Conservation (phyloP, 345 rosid genomes). For the Abelmoschus esculentus region DNA sequence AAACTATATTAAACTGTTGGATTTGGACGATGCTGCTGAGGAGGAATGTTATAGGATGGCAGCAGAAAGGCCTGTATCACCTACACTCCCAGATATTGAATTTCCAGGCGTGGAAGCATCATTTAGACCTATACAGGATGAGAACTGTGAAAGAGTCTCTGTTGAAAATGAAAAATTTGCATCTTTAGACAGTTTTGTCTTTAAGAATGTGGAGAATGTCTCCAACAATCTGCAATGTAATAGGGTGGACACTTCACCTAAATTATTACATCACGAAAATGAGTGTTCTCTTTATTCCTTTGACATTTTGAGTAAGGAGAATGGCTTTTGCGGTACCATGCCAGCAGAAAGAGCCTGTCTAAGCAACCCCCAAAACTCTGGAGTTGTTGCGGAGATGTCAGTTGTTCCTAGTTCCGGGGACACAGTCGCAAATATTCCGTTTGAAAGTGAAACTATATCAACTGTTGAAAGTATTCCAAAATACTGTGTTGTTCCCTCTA, state of each 20-base stretch:
- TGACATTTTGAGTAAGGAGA: not conserved
- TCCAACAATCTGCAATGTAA: too few species aligned
- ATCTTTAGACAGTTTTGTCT: too few species aligned
- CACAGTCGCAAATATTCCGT: constrained; percentile 9
- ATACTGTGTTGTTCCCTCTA: constrained; percentile 35
- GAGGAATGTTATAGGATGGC: constrained; percentile 62
- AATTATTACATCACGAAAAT: too few species aligned
- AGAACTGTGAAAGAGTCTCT: constrained; percentile 9
- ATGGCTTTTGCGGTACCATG: constrained; percentile 1
- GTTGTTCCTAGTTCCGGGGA: constrained; percentile 13
- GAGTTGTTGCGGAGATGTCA: not conserved
- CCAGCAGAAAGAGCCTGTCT: constrained; percentile 12
- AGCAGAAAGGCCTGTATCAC: constrained; percentile 63
- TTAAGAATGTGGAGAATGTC: too few species aligned
- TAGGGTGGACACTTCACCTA: too few species aligned
- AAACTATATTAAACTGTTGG: constrained; percentile 69
- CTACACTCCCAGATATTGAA: constrained; percentile 56
- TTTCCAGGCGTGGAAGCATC: constrained; percentile 23
- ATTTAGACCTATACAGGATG: constrained; percentile 11
- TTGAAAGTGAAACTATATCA: constrained; percentile 19
- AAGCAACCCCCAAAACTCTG: constrained; percentile 4
- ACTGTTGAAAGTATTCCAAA: constrained; percentile 21
- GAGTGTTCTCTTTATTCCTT: too few species aligned
- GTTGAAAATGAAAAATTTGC: too few species aligned
- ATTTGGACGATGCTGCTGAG: constrained; percentile 55